Evolutionary conservation across 2,329 filamentous ascomycete species (phyloP), one percentile per base, ranked within the genome.

Genomic region (Fusarium tjaetaba): DNA sequence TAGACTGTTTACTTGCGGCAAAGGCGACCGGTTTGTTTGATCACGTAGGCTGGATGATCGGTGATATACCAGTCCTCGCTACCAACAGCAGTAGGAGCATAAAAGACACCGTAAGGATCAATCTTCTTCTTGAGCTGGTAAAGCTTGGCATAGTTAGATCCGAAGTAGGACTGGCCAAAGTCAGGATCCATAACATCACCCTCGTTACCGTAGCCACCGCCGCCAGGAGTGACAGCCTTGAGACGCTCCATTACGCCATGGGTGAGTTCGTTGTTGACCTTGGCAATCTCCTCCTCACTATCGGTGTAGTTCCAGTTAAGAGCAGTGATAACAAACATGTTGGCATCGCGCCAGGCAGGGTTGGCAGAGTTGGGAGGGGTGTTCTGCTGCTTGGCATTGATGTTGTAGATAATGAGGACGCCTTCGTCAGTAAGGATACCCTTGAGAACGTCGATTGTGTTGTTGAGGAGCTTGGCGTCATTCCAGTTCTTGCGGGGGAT

Each of bases 341-440:
- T 66, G 15, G 83, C 78, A 28, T 81, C 79, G 34, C 84, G 78
- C 81, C 84, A 86, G 4, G 82, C 82, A 2, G 84, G 83, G 66
- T 84, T 84, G 9, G 83, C 71, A 2, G 84, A 82, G 65, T 79
- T 82, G 65, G 82, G 76, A 30, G 82, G 73, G 30, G 76, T 78
- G 13, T 72, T 77, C 8, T 58, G 68, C 39, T 68, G 64, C 16
- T 68, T 72, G 4, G 72, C 76, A 26, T 72, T 74, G 63, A 74
- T 74, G n/a, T 74, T 74, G 30, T 72, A 74, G 18, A 72, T 53
- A 11, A 74, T 48, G 11, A 74, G 26, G 7, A 72, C 9, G 16
- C 56, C 72, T 18, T 68, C 72, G 4, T 72, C 71, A 4, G 60
- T 20, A 6, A 60, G 46, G 2, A 72, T 70, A 11, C 68, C 26